Evolutionary conservation across 305 asterid genomes (phyloP).

Genomic region (Solanum hybrid): DNA sequence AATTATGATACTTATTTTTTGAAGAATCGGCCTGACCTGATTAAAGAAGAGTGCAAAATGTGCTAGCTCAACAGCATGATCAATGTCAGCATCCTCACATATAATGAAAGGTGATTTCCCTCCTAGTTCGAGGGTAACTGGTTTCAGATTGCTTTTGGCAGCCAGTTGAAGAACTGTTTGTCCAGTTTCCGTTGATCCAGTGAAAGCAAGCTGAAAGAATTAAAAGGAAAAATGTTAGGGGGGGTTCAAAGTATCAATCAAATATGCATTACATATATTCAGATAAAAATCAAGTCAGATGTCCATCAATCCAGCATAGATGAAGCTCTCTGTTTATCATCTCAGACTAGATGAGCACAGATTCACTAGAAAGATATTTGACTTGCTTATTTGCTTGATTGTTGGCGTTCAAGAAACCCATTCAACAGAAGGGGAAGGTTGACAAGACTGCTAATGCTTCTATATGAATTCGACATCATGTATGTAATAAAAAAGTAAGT

Average conservation of each 20-base stretch:
- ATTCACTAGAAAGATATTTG: neutral
- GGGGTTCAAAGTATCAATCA: neutral
- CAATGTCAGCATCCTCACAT: conserved; percentile 90
- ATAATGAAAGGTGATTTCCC: conserved; percentile 96
- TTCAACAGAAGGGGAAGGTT: neutral
- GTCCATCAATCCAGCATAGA: neutral
- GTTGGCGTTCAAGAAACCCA: neutral
- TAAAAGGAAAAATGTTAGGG: neutral
- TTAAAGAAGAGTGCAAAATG: conserved; percentile 91
- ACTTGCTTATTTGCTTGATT: neutral
- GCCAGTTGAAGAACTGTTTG: conserved; percentile 58
- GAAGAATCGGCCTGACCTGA: conserved; percentile 40
- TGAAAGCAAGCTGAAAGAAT: conserved; percentile 70
- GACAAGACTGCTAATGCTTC: neutral
- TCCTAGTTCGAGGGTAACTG: conserved; percentile 90
- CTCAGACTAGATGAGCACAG: neutral
- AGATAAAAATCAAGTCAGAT: neutral
- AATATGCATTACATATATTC: neutral
- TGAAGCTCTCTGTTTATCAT: neutral
- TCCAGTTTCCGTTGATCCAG: conserved; percentile 93
- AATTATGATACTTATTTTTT: neutral
- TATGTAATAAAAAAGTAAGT: neutral
- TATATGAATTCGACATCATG: neutral
- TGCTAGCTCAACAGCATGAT: conserved; percentile 77
- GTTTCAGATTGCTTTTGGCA: conserved; percentile 89